A percentile compares a stretch with the other conserved stretches of the same genome.
Conservation (phyloP, 2,329 filamentous ascomycete genomes). For the Fusarium begoniae region DNA sequence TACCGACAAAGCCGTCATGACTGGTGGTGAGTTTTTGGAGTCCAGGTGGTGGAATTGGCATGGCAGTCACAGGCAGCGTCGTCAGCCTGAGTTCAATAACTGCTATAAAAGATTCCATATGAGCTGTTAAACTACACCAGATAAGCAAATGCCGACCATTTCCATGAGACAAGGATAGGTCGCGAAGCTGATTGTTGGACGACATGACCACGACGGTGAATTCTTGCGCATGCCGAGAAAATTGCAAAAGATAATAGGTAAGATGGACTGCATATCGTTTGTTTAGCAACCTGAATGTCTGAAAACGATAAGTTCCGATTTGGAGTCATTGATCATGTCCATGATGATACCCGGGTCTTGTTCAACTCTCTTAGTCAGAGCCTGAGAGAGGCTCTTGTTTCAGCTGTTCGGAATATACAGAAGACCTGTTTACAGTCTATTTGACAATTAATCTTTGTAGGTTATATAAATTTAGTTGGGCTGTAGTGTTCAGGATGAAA, state of each 20-base stretch:
- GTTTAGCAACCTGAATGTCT: accelerated
- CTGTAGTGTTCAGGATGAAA: background rate
- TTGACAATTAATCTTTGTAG: background rate
- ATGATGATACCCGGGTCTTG: background rate
- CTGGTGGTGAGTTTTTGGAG: background rate
- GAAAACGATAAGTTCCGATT: too few species aligned
- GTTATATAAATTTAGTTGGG: background rate
- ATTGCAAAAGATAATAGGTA: accelerated
- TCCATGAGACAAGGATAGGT: background rate
- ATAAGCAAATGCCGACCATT: background rate
- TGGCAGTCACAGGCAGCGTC: background rate
- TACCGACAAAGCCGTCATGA: background rate
- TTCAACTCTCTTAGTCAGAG: background rate
- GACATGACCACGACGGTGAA: background rate
- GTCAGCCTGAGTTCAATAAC: background rate
- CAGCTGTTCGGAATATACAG: too few species aligned
- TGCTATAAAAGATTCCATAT: accelerated
- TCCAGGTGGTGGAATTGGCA: background rate
- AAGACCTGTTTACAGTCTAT: too few species aligned
- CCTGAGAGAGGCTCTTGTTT: background rate
- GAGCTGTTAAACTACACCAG: accelerated
- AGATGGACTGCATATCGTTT: accelerated
- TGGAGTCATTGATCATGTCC: background rate
- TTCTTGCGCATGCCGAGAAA: background rate
- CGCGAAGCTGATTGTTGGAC: background rate